Conservation (phyloP, 768 basidiomycete species). For the Sutorius australiensis region DNA sequence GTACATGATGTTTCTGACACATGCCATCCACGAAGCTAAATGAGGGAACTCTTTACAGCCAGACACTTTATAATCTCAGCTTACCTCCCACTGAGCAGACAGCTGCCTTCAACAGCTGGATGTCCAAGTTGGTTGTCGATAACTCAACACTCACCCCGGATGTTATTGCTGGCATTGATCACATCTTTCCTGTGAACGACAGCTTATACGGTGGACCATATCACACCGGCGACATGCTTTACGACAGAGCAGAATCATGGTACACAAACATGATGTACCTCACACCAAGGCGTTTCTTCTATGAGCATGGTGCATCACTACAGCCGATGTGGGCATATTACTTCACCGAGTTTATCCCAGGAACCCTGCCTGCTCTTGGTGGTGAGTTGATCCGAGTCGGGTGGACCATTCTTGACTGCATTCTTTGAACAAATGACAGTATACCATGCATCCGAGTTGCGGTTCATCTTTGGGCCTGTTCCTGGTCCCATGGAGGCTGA, state of each 20-base stretch:
- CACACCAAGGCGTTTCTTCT: conserved; percentile 46
- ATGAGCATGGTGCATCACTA: conserved; percentile 42
- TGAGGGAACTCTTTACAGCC: conserved; percentile 11
- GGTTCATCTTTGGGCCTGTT: conserved; percentile 36
- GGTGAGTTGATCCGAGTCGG: conserved; percentile 31
- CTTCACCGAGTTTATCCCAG: conserved; percentile 58
- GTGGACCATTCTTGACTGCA: neutral
- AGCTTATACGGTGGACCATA: conserved; percentile 46
- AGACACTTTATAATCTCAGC: conserved; percentile 34
- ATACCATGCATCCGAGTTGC: conserved; percentile 15
- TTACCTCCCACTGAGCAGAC: conserved; percentile 40
- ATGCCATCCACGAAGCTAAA: conserved; percentile 4
- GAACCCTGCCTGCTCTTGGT: conserved; percentile 44
- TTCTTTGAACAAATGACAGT: conserved; percentile 2
- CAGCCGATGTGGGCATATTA: conserved; percentile 53
- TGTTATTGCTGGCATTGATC: conserved; percentile 39
- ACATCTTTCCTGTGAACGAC: conserved; percentile 47
- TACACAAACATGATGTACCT: conserved; percentile 60
- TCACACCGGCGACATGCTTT: conserved; percentile 57
- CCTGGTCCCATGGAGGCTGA: conserved; percentile 39
- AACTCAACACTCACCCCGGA: conserved; percentile 27
- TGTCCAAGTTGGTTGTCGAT: conserved; percentile 49
- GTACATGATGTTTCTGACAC: neutral
- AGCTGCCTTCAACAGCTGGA: conserved; percentile 44
- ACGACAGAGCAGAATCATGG: conserved; percentile 54